A percentile compares a stretch with the other conserved stretches of the same genome.
These are phyloP conservation scores for Fraxinus sp. DNA, from an alignment of 305 asterid species.

Conservation along the genomic window DNA sequence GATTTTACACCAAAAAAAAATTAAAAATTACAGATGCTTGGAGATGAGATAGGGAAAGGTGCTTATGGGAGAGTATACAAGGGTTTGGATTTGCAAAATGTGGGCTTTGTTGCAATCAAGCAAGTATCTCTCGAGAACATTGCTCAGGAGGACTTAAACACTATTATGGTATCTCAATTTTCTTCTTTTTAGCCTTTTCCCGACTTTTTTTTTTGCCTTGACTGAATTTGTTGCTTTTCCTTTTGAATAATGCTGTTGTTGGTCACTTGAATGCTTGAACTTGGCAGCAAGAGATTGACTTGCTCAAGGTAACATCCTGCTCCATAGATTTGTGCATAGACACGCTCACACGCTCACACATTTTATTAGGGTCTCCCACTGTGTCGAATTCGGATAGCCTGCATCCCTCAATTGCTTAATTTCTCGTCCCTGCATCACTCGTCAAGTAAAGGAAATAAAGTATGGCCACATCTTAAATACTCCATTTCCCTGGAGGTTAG, in stretches of 20 bases:
- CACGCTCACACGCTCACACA: neutral
- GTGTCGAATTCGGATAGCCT: neutral
- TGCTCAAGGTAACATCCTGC: constrained; percentile 64
- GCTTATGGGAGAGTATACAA: constrained; percentile 97
- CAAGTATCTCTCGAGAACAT: constrained; percentile 95
- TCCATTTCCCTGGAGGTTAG: neutral
- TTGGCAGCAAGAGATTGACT: constrained; percentile 91
- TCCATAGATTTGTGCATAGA: neutral
- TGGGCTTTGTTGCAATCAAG: constrained; percentile 95
- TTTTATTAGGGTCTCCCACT: neutral
- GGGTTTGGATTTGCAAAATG: constrained; percentile 93
- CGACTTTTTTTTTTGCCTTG: neutral
- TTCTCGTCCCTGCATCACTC: neutral
- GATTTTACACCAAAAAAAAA: neutral
- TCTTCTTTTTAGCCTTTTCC: constrained; percentile 5
- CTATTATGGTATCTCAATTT: constrained; percentile 60
- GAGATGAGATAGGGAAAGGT: constrained; percentile 98
- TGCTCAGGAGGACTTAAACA: constrained; percentile 87
- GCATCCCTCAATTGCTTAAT: neutral
- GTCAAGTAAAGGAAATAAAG: neutral
- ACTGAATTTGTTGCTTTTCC: constrained; percentile 32
- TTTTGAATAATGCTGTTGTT: constrained; percentile 31
- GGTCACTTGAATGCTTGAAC: constrained; percentile 28
- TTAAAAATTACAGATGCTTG: constrained; percentile 71
- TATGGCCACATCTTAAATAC: neutral